Base-by-base conservation (phyloP, 1,139 yeast species). In the Yamadazyma songkhlaensis region DNA sequence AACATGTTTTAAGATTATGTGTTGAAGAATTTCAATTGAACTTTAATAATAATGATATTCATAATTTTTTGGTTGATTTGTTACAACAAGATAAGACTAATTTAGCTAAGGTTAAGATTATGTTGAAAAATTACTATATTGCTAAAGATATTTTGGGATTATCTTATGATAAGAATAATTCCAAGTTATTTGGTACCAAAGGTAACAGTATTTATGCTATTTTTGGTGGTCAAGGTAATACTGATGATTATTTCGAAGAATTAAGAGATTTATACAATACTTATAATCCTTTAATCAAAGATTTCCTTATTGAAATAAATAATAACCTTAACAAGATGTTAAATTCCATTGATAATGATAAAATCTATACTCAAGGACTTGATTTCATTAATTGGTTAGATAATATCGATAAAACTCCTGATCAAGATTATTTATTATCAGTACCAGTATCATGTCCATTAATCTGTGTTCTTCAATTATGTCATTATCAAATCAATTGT, bases 151-250 rank as follows among this genome's bases (percentile, higher is more conserved):
- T 46, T 20, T 36, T 36, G 12, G 11, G 25, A 8, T 8, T 15
- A 9, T n/a, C 32, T 4, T 27, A 10, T 4, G 25, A 17, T 23
- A 14, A 21, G 24, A 24, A 23, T 9, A 72, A 81, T 52, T 60
- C 92, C 24, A 86, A 79, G 39, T 65, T 79, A 47, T 68, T 75
- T 34, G 3, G 15, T 7, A 11, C 9, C 30, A 5, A 14, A 7
- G 69, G 71, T 38, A 61, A 76, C 21, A 65, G 67, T 43, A 89
- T 94, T 38, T 80, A 77, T 44, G 96, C 97, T 45, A 81, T 92
- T 48, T 92, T 92, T 55, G 98, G 99, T 61, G 99, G 99, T 55
- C 99, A 92, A 72, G 99, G 99, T 67, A 90, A 88, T 68, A 83
- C 95, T 36, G 97, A 94, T 58, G 97, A 92, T 60, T 92, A 89